These are phyloP conservation scores for Leishmania mexicana DNA, from an alignment of 208 protist genomes.

Conservation along the genomic window DNA sequence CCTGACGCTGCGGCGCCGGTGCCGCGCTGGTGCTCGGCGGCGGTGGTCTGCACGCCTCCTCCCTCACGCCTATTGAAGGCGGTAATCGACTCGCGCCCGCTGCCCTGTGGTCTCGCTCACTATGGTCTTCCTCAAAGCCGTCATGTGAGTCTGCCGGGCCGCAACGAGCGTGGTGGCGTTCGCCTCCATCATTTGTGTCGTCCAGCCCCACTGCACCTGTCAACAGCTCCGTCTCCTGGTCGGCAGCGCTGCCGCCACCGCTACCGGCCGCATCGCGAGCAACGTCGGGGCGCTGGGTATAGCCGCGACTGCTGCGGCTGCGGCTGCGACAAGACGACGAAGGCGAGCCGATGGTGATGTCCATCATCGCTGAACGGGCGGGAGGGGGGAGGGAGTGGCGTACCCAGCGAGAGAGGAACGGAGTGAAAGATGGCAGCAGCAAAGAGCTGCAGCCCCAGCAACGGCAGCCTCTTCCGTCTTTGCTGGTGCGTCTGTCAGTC, in stretches of 20 bases:
- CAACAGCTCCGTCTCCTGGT: not conserved
- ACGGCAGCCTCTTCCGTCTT: not conserved
- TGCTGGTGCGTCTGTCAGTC: not conserved
- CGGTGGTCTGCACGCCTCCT: not conserved
- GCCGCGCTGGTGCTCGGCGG: not conserved
- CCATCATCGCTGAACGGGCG: not conserved
- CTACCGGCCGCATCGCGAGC: not conserved
- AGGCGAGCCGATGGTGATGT: slow-evolving; percentile 28
- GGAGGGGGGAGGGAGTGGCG: not conserved
- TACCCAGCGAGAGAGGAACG: not conserved
- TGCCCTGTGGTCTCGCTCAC: not conserved
- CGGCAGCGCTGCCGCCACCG: not conserved
- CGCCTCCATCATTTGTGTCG: not conserved
- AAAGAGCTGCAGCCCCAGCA: not conserved
- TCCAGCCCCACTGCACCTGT: not conserved
- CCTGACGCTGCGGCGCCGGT: not conserved
- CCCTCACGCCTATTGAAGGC: not conserved
- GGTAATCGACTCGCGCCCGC: not conserved
- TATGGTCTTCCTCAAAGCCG: not conserved
- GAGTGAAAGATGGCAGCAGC: not conserved
- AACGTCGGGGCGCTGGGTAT: not conserved
- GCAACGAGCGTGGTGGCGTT: not conserved
- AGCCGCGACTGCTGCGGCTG: slow-evolving; percentile 8
- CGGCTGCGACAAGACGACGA: slow-evolving; percentile 22
- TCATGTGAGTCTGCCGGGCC: not conserved